Evolutionary conservation across 345 rosid species (phyloP).

Genomic region (Murraya koenigii): DNA sequence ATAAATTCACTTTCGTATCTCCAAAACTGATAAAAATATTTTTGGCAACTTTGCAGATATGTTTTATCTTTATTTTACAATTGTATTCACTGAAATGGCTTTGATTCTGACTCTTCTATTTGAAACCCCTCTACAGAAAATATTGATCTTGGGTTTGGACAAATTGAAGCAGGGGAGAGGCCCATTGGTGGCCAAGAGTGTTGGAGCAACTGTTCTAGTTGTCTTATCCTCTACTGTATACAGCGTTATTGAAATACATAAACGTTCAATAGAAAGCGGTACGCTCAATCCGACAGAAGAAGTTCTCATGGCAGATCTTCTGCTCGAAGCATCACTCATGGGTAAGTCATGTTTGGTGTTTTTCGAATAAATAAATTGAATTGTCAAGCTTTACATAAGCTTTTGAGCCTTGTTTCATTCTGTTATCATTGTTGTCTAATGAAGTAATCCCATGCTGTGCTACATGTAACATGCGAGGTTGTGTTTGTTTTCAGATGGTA

Average conservation of each 20-base stretch:
- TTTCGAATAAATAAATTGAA: not conserved
- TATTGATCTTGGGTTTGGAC: constrained; percentile 36
- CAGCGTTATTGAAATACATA: constrained; percentile 19
- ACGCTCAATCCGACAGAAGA: constrained; percentile 42
- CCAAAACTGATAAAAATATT: not conserved
- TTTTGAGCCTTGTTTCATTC: too few relatives aligned
- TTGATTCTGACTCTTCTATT: constrained; percentile 33
- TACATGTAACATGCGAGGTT: not conserved
- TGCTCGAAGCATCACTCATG: constrained; percentile 47
- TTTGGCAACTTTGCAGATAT: constrained; percentile 11
- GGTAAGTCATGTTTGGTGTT: constrained; percentile 25
- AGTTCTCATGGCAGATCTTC: constrained; percentile 38
- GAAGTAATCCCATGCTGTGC: not conserved
- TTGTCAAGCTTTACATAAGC: not conserved
- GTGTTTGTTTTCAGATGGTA: not conserved
- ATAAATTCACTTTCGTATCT: not conserved
- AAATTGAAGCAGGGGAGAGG: constrained; percentile 43
- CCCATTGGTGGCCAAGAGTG: constrained; percentile 38
- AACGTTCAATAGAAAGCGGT: constrained; percentile 30
- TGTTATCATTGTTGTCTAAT: too few relatives aligned
- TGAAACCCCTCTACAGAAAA: constrained; percentile 32
- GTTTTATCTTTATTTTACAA: constrained; percentile 37
- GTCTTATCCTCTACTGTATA: constrained; percentile 31
- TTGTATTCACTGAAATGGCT: constrained; percentile 39
- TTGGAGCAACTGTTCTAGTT: constrained; percentile 36